phyloP scores from a whole-genome alignment of 208 protist species.

The Leishmania braziliensis region DNA sequence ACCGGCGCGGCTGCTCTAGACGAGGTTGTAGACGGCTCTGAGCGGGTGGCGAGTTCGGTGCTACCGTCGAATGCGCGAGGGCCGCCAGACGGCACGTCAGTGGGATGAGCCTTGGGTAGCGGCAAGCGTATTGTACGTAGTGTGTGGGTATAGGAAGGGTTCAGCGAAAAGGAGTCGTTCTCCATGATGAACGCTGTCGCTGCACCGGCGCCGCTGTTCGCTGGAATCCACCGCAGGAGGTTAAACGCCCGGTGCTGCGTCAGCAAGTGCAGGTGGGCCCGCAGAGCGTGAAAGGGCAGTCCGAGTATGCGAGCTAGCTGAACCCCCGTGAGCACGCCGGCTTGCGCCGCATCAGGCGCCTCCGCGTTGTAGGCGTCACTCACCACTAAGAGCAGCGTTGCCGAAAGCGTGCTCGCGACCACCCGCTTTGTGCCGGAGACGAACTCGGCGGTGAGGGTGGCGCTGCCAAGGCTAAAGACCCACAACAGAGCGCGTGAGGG shows the following conservation, averaged over 20 bases:
- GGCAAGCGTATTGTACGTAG: conserved; percentile 60
- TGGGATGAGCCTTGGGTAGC: conserved; percentile 26
- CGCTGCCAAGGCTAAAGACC: conserved; percentile 65
- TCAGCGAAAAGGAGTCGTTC: conserved; percentile 51
- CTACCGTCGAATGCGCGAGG: background rate
- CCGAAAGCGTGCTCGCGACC: conserved; percentile 52
- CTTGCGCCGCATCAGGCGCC: background rate
- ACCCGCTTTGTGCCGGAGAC: conserved; percentile 59
- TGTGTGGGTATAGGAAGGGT: conserved; percentile 54
- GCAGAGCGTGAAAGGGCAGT: conserved; percentile 31
- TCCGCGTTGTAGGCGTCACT: conserved; percentile 43
- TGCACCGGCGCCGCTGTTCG: background rate
- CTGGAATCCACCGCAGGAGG: conserved; percentile 18
- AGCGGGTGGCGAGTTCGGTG: background rate
- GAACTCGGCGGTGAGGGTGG: conserved; percentile 54
- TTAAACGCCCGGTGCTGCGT: conserved; percentile 33
- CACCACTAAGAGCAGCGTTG: conserved; percentile 65
- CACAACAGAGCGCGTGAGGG: conserved; percentile 68
- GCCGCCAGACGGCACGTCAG: conserved; percentile 11
- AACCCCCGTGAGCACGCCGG: conserved; percentile 22
- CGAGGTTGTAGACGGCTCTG: background rate
- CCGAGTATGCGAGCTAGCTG: conserved; percentile 21
- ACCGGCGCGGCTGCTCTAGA: background rate
- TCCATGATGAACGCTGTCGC: conserved; percentile 23
- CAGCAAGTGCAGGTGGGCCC: conserved; percentile 29